Conservation (phyloP, 805 yeast genomes). For the Wickerhamiella parazyma region DNA sequence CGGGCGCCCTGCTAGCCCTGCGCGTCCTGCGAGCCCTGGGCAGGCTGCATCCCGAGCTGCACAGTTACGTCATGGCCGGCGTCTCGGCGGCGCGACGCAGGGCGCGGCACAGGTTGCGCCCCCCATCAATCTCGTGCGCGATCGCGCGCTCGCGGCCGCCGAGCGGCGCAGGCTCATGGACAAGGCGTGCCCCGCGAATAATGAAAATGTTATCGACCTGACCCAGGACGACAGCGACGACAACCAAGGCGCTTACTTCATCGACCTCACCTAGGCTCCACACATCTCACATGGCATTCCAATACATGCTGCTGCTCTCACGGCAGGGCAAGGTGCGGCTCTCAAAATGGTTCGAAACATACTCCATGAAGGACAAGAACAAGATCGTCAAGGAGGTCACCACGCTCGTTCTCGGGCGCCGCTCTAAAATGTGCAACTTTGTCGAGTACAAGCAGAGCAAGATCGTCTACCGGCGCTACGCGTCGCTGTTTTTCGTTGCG, state of each 20-base stretch:
- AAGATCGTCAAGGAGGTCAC: conserved; percentile 76
- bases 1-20: conserved; percentile 9
- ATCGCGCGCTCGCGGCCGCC: conserved; percentile 45
- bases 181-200: conserved; percentile 14
- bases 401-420: conserved; percentile 67
- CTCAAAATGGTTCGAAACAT: conserved; percentile 82
- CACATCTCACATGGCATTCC: conserved; percentile 63
- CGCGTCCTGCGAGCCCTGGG: neutral
- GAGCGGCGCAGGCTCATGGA: conserved; percentile 34
- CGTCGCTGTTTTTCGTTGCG: conserved; percentile 78
- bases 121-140: conserved; percentile 21
- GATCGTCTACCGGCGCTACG: conserved; percentile 83
- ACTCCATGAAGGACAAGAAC: conserved; percentile 72
- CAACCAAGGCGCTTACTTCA: too few species aligned
- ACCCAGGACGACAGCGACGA: neutral
- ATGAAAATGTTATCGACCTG: conserved; percentile 8
- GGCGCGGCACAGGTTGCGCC: too few species aligned
- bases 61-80: neutral
- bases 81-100: conserved; percentile 1
- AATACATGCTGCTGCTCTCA: conserved; percentile 68
- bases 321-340: conserved; percentile 92
- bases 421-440: conserved; percentile 92
- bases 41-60: conserved; percentile 8
- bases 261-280: conserved; percentile 7
- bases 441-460: conserved; percentile 75